A percentile compares a stretch with the other conserved stretches of the same genome.
These are phyloP conservation scores for Kwoniella dejecticola DNA, from an alignment of 768 basidiomycete species.

Conservation along the genomic window DNA sequence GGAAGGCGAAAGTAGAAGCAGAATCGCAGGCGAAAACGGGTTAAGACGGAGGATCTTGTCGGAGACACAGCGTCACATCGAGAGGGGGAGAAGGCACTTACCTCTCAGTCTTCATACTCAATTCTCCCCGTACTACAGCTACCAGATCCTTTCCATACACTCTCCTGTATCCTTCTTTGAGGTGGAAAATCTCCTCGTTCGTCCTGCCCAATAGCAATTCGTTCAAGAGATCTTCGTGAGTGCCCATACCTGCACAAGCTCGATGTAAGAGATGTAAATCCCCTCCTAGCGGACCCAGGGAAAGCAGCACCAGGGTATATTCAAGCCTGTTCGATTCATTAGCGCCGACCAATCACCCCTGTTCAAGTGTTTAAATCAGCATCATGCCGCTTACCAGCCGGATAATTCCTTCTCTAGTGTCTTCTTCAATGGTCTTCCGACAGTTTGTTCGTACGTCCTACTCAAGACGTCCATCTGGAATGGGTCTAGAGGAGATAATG, in stretches of 20 bases:
- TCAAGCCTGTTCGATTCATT: constrained; percentile 40
- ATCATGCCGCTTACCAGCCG: constrained; percentile 41
- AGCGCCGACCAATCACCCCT: no score
- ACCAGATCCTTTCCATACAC: constrained; percentile 51
- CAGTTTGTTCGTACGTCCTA: constrained; percentile 52
- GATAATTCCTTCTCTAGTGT: constrained; percentile 56
- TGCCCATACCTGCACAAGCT: constrained; percentile 54
- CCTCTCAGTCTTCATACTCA: constrained; percentile 56
- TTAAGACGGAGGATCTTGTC: no score
- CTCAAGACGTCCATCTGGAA: constrained; percentile 53
- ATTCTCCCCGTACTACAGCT: constrained; percentile 49
- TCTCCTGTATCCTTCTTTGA: constrained; percentile 53
- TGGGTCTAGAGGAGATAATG: constrained; percentile 47
- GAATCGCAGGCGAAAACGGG: no score
- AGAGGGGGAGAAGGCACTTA: no score
- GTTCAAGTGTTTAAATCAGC: not conserved
- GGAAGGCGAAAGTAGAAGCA: no score
- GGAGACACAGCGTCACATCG: no score
- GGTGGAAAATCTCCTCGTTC: constrained; percentile 54
- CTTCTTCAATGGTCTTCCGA: constrained; percentile 45
- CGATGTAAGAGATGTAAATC: constrained; percentile 53
- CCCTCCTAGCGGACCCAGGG: constrained; percentile 52
- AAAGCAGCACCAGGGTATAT: constrained; percentile 52
- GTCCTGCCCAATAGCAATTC: constrained; percentile 54
- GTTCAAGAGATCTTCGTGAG: constrained; percentile 56